Percentiles rank a stretch among this genome's conserved stretches.
Conservation (phyloP, 2,329 filamentous ascomycete genomes). For the Colletotrichum tropicale region DNA sequence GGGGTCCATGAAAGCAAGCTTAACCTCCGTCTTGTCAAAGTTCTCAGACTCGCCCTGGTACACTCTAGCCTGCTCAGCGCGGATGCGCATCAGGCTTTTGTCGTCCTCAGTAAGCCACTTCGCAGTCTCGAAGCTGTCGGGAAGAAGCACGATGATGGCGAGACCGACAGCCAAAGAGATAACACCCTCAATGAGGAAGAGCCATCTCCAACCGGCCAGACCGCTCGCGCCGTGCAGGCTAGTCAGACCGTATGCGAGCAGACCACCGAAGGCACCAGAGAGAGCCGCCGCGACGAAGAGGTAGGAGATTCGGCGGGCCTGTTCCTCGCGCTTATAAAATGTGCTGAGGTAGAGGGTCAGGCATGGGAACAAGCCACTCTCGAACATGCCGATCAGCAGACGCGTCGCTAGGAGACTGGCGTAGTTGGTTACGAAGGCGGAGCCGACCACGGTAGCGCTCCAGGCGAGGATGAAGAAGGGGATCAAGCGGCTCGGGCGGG, state of each 20-base stretch:
- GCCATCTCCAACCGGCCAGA: slow-evolving; percentile 53
- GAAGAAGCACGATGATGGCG: slow-evolving; percentile 34
- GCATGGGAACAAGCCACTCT: slow-evolving; percentile 54
- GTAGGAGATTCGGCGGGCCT: slow-evolving; percentile 37
- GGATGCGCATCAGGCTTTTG: slow-evolving; percentile 52
- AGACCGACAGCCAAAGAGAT: slow-evolving; percentile 50
- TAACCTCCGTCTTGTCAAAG: slow-evolving; percentile 55
- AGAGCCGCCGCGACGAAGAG: slow-evolving; percentile 52
- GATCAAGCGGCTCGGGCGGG: slow-evolving; percentile 35
- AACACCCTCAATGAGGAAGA: slow-evolving; percentile 56
- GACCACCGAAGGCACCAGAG: slow-evolving; percentile 40
- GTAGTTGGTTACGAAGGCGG: slow-evolving; percentile 47
- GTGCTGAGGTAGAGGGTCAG: slow-evolving; percentile 41
- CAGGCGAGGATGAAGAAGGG: slow-evolving; percentile 40
- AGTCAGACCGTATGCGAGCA: slow-evolving; percentile 51
- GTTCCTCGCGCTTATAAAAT: slow-evolving; percentile 39
- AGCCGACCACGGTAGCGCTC: slow-evolving; percentile 51
- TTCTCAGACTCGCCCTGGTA: slow-evolving; percentile 51
- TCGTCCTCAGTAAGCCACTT: slow-evolving; percentile 54
- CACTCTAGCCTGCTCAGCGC: slow-evolving; percentile 45
- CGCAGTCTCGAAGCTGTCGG: slow-evolving; percentile 49
- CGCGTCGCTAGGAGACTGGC: slow-evolving; percentile 47
- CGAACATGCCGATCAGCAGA: slow-evolving; percentile 50
- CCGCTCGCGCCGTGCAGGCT: slow-evolving; percentile 36
- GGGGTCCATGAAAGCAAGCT: slow-evolving; percentile 50